Conservation (phyloP, 768 basidiomycete genomes). For the Boletus subparvulus region DNA sequence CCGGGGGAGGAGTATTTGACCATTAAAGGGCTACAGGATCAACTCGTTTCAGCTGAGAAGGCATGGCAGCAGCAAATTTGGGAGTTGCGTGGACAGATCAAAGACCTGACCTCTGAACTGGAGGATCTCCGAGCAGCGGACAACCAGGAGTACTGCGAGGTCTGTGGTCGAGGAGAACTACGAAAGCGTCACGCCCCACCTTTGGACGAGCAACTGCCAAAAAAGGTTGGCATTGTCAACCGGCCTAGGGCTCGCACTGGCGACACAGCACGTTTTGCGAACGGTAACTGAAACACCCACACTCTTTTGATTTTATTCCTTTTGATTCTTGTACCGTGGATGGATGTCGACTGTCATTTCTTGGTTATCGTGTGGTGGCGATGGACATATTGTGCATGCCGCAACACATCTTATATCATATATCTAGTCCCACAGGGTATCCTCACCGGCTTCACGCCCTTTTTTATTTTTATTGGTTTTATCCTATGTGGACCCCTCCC, state of each 20-base stretch:
- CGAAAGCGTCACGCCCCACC: slow-evolving; percentile 10
- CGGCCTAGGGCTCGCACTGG: slow-evolving; percentile 71
- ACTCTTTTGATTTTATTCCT: slow-evolving; percentile 9
- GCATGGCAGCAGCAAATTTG: slow-evolving; percentile 72
- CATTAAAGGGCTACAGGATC: slow-evolving; percentile 58
- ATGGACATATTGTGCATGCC: slow-evolving; percentile 10
- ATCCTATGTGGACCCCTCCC: slow-evolving; percentile 24
- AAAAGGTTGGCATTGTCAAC: slow-evolving; percentile 48
- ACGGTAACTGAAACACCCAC: slow-evolving; percentile 30
- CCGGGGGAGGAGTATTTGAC: slow-evolving; percentile 45
- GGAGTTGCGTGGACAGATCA: slow-evolving; percentile 75
- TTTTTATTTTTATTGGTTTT: slow-evolving; percentile 29
- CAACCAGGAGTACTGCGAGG: slow-evolving; percentile 49
- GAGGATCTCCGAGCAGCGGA: slow-evolving; percentile 50
- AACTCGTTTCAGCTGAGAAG: slow-evolving; percentile 54
- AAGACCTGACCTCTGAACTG: slow-evolving; percentile 68
- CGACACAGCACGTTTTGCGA: slow-evolving; percentile 60
- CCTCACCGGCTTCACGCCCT: neutral
- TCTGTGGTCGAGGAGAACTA: slow-evolving; percentile 55
- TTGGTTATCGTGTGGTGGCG: slow-evolving; percentile 14
- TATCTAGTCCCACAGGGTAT: slow-evolving; percentile 13
- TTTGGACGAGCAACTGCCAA: slow-evolving; percentile 21
- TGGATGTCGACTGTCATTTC: slow-evolving; percentile 14
- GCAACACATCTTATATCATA: slow-evolving; percentile 11
- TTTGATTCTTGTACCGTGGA: slow-evolving; percentile 16